phyloP scores from a whole-genome alignment of 768 basidiomycete genomes.

The Cantharellus cinnabarinus region DNA sequence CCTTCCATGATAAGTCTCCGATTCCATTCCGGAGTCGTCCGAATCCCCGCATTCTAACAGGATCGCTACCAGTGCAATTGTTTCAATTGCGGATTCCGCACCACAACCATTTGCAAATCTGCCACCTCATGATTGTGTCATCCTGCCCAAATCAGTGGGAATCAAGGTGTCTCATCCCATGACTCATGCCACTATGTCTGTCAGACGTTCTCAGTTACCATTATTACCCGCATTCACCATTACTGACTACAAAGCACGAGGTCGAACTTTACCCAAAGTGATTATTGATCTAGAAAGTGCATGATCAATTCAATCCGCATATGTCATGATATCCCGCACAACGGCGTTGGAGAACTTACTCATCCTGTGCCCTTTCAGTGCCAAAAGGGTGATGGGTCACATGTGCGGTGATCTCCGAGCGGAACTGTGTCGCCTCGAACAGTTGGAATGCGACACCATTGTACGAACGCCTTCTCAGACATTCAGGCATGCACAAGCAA shows the following conservation, averaged over 20 bases:
- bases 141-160: conserved; percentile 11
- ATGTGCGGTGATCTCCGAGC: too few species aligned
- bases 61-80: conserved; percentile 12
- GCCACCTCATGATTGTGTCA: conserved; percentile 7
- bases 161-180: conserved; percentile 13
- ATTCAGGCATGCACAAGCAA: too few species aligned
- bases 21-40: too few species aligned
- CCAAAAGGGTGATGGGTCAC: too few species aligned
- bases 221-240: conserved; percentile 21
- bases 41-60: too few species aligned
- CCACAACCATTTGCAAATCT: conserved; percentile 10
- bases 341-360: conserved; percentile 15
- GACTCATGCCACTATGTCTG: conserved; percentile 7
- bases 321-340: conserved; percentile 24
- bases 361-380: conserved; percentile 14
- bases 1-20: too few species aligned
- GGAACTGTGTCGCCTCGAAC: too few species aligned
- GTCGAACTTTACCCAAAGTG: conserved; percentile 12
- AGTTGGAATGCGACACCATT: too few species aligned
- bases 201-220: conserved; percentile 19
- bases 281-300: conserved; percentile 9
- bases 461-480: too few species aligned
- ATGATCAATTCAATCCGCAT: conserved; percentile 18
- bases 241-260: conserved; percentile 24
- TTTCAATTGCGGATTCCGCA: conserved; percentile 9